These are phyloP conservation scores for Pichia sp. DNA, from an alignment of 1,139 yeast species.

Conservation along the genomic window DNA sequence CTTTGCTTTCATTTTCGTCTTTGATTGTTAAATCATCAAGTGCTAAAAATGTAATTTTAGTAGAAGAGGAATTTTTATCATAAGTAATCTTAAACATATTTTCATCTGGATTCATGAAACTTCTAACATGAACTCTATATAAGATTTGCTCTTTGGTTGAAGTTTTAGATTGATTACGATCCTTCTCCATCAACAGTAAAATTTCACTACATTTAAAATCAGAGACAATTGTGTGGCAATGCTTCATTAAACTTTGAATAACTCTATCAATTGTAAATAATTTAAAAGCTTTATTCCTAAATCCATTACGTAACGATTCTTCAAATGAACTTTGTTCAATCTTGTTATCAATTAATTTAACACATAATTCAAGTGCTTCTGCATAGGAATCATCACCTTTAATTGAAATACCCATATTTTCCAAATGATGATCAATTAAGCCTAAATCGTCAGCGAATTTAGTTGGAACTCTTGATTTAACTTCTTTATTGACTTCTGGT, in stretches of 20 bases:
- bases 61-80: conserved; percentile 46
- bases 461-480: conserved; percentile 58
- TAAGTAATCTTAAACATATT: conserved; percentile 85
- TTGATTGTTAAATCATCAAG: conserved; percentile 81
- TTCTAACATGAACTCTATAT: conserved; percentile 82
- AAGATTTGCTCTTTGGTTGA: conserved; percentile 84
- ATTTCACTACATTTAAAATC: conserved; percentile 83
- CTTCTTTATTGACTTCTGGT: conserved; percentile 63
- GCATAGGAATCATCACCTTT: conserved; percentile 66
- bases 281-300: conserved; percentile 87
- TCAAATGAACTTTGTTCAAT: conserved; percentile 95
- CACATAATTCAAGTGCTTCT: conserved; percentile 69
- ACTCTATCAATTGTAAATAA: conserved; percentile 91
- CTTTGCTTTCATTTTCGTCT: conserved; percentile 52
- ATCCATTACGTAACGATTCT: conserved; percentile 91
- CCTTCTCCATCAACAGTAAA: conserved; percentile 73
- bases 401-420: conserved; percentile 72
- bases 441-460: conserved; percentile 88
- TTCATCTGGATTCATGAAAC: conserved; percentile 77
- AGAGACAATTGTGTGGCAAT: conserved; percentile 70
- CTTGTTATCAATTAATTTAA: conserved; percentile 79
- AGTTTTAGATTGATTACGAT: conserved; percentile 56
- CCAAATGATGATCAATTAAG: conserved; percentile 72
- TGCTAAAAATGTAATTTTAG: conserved; percentile 80
- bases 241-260: conserved; percentile 83